Percentiles rank a stretch among this genome's conserved stretches.
These are phyloP conservation scores for Rhododendron ovatum DNA, from an alignment of 148 eudicot species.

Conservation along the genomic window DNA sequence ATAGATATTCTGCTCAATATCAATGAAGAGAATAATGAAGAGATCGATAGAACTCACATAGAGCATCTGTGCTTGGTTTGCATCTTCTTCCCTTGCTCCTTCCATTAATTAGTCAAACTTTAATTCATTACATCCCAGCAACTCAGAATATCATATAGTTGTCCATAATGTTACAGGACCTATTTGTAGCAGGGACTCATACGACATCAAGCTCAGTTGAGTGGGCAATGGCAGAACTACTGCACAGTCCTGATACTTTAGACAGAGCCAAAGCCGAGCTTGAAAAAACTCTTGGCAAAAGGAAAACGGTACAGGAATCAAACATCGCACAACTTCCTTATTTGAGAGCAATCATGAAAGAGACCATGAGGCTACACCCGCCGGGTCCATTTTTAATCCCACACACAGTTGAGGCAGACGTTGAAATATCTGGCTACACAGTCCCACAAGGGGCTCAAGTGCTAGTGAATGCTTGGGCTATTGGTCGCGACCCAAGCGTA, in stretches of 20 bases:
- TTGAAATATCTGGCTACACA: neutral
- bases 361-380: neutral
- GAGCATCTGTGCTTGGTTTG: constrained; percentile 14
- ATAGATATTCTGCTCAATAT: constrained; percentile 17
- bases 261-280: neutral
- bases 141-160: too few relatives aligned
- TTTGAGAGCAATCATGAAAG: neutral
- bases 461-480: constrained; percentile 1
- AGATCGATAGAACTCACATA: constrained; percentile 10
- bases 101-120: neutral
- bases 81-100: neutral
- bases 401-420: neutral
- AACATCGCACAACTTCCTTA: neutral
- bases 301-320: neutral
- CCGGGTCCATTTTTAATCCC: neutral
- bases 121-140: too few relatives aligned
- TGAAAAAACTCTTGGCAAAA: neutral
- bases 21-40: neutral
- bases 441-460: constrained; percentile 9
- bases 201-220: neutral
- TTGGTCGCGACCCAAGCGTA: neutral
- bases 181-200: neutral
- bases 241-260: neutral
- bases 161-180: neutral
- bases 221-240: neutral